A percentile compares a stretch with the other conserved stretches of the same genome.
Conservation (phyloP, 257 asterid species). For the Ligustrum vulgare region DNA sequence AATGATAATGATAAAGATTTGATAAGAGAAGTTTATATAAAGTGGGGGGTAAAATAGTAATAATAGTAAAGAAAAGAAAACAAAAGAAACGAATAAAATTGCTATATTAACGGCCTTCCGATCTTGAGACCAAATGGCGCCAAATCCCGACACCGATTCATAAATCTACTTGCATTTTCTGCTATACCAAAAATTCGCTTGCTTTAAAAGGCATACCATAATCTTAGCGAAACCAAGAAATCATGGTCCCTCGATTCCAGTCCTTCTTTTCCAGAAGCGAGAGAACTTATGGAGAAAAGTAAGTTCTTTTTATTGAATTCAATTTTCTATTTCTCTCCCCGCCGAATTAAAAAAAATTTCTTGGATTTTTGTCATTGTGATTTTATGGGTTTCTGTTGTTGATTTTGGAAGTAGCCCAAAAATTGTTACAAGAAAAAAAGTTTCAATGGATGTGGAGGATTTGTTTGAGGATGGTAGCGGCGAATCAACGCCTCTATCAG, state of each 20-base stretch:
- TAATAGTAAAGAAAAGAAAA: too few relatives aligned
- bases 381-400: slow-evolving; percentile 22
- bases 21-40: not conserved
- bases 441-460: slow-evolving; percentile 48
- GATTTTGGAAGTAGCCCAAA: slow-evolving; percentile 43
- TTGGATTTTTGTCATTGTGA: not conserved
- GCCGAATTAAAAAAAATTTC: not conserved
- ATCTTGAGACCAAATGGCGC: not conserved
- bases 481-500: slow-evolving; percentile 60
- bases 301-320: slow-evolving; percentile 14
- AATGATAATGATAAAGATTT: too few relatives aligned
- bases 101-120: not conserved
- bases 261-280: slow-evolving; percentile 45
- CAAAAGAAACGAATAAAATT: not conserved
- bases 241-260: slow-evolving; percentile 56
- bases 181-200: slow-evolving; percentile 13
- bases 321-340: not conserved
- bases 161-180: not conserved
- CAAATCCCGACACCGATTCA: not conserved
- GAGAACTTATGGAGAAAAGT: slow-evolving; percentile 37
- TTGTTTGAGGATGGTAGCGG: slow-evolving; percentile 44
- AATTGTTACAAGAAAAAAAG: slow-evolving; percentile 16
- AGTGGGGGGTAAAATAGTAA: not conserved
- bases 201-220: slow-evolving; percentile 34
- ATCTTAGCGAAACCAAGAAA: slow-evolving; percentile 32